Conservation (phyloP, 768 basidiomycete species). For the Crepidotus variabilis region DNA sequence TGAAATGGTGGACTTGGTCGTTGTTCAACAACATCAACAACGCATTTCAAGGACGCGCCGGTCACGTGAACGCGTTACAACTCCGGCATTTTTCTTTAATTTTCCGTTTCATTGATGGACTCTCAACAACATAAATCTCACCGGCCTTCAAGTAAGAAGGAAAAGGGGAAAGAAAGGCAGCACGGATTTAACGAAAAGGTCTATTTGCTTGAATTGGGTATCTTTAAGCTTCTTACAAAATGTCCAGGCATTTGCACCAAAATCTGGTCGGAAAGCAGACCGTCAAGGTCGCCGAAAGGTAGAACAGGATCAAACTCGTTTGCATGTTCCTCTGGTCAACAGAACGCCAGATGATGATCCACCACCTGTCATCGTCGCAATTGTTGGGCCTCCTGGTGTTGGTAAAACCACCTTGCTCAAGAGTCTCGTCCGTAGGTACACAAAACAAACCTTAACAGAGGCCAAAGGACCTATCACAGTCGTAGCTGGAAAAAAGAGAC, state of each 20-base stretch:
- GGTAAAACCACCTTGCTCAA: constrained; percentile 95
- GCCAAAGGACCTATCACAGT: constrained; percentile 93
- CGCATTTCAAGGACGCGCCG: constrained; percentile 18
- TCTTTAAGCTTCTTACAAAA: constrained; percentile 5
- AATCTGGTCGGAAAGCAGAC: constrained; percentile 87
- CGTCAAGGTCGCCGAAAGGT: constrained; percentile 85
- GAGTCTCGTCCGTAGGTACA: constrained; percentile 85
- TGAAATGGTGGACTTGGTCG: not conserved
- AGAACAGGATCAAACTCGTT: constrained; percentile 89
- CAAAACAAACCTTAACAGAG: constrained; percentile 89
- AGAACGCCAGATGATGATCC: constrained; percentile 89
- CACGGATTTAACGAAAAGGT: constrained; percentile 92
- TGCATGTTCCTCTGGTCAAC: constrained; percentile 95
- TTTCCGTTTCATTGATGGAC: constrained; percentile 44
- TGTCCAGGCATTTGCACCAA: constrained; percentile 83
- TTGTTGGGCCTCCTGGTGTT: constrained; percentile 95
- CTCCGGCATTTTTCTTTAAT: constrained; percentile 1
- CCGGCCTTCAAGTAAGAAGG: constrained; percentile 69
- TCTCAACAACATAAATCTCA: constrained; percentile 82
- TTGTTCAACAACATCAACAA: constrained; percentile 14
- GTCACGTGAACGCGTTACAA: constrained; percentile 23
- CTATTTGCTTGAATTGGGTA: not conserved
- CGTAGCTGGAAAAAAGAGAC: constrained; percentile 86
- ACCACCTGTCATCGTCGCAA: constrained; percentile 90
- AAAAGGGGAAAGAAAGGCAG: constrained; percentile 64